Evolutionary conservation across 2,329 filamentous ascomycete genomes (phyloP), one percentile per base, ranked within the genome.

Genomic region (Neurospora sp.): DNA sequence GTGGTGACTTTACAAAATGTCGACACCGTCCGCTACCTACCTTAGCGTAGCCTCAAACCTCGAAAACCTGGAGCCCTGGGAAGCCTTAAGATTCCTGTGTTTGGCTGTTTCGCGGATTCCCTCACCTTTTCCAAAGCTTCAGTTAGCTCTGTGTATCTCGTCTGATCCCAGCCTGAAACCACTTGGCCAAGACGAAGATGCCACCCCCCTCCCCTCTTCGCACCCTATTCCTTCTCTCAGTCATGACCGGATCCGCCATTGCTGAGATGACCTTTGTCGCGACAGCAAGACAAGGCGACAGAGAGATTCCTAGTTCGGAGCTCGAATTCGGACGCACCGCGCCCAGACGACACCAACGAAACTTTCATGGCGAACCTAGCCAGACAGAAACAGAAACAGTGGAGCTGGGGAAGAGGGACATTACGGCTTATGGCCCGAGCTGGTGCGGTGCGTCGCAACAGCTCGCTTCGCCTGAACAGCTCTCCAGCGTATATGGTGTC

Each of bases 391-490:
- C 12, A 17, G 65, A 40, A 33, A 15, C 69, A 43, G 68, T 33
- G 15, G 40, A 17, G 28, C 52, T 62, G 12, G 66, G 39, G 2
- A 72, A 70, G 66, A 66, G 72, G 36, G 70, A 74, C 52, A 12
- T 66, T 37, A 68, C 74, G 69, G 74, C 74, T 71, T 74, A 73
- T 67, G 75, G 74, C 68, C 69, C 72, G 17, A 75, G 76, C 72
- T 77, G 76, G 76, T 77, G 76, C 71, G 76, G 76, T 40, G 74
- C 75, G 17, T 73, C 74, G 67, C 73, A 76, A 68, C 74, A 74
- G 65, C 69, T 70, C 28, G 69, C 68, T n/a, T 15, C 62, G 38
- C 52, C 68, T 17, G 72, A 76, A 66, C 69, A 67, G 10, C 68
- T 76, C 70, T 65, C 41, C 66, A 75, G 71, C 46, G 73, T 76